Base-by-base conservation (phyloP, 202 grass and related monocot genomes). In the Zizania palustris region DNA sequence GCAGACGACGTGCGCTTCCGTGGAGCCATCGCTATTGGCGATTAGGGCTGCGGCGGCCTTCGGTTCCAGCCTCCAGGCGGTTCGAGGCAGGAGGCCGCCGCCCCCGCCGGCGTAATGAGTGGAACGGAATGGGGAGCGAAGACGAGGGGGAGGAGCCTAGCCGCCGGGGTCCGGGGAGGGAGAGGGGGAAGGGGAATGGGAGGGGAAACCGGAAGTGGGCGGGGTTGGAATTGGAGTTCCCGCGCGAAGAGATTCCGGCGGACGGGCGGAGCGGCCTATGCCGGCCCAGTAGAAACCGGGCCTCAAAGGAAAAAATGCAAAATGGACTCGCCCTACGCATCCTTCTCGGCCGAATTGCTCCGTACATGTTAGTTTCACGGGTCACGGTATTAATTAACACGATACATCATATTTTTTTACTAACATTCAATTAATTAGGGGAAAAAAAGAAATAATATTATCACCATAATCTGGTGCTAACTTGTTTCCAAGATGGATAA, bases 1-100 rank as follows among this genome's bases (percentile, higher is more conserved):
- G 82, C 39, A 28, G 28, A 28, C 28, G 28, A 28, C 14, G 75
- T 55, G 50, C 93, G 86, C 93, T 91, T 97, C 83, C 82, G 88
- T 5, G 90, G 93, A 10, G 90, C 83, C 93, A 97, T 93, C 42
- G 68, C 14, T 11, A 33, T n/a, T 42, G 35, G 44, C 5, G 42
- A 18, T 49, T 87, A 60, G 68, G 34, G 75, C 65, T 84, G 22
- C 4, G 5, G 2, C 11, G 5, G 21, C 11, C 64, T 73, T 34
- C 9, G 45, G 64, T 51, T 71, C 67, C 5, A 46, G 68, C 60
- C 16, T 71, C 67, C 5, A 46, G 68, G 63, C 16, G 39, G 49
- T 42, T 37, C 8, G 74, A 34, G 20, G 74, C 44, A 16, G 43
- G 45, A 36, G 19, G 45, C 43, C 58, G 13, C 5, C n/a, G 37